Evolutionary conservation across 768 basidiomycete species (phyloP).

Genomic region (Sporobolomyces pararoseus): DNA sequence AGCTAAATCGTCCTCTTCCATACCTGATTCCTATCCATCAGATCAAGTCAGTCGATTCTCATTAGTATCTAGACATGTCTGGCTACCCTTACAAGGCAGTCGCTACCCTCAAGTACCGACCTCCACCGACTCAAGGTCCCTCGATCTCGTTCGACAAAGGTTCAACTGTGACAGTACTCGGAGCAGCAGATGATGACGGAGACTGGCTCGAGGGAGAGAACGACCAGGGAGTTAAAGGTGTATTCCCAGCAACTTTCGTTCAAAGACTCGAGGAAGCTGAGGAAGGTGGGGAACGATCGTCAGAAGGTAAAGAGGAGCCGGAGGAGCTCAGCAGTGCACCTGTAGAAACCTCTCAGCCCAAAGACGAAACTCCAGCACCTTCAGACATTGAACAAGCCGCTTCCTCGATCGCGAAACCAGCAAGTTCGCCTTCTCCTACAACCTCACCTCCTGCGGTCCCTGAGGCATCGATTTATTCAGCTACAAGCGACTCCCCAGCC

Average conservation of each 20-base stretch:
- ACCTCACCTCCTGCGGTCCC: slow-evolving; percentile 5
- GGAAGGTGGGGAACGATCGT: neutral
- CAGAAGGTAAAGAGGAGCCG: neutral
- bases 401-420: neutral
- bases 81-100: slow-evolving; percentile 31
- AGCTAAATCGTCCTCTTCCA: too few species aligned
- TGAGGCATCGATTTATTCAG: neutral
- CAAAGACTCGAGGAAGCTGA: slow-evolving; percentile 1
- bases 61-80: too few species aligned
- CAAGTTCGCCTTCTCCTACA: slow-evolving; percentile 1
- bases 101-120: slow-evolving; percentile 34
- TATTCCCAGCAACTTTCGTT: slow-evolving; percentile 37
- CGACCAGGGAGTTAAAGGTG: slow-evolving; percentile 15
- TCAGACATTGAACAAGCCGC: slow-evolving; percentile 29
- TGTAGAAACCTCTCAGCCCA: neutral
- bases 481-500: neutral
- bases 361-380: slow-evolving; percentile 30
- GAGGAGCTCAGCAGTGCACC: neutral
- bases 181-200: slow-evolving; percentile 37
- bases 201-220: slow-evolving; percentile 39
- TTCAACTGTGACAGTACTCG: slow-evolving; percentile 28
- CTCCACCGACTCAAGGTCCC: slow-evolving; percentile 19
- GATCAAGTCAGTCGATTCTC: too few species aligned
- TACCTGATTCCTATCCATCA: too few species aligned
- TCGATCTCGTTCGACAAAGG: slow-evolving; percentile 31